Evolutionary conservation across 179 eudicot genomes (phyloP).

Genomic region (Camellia oleifera): DNA sequence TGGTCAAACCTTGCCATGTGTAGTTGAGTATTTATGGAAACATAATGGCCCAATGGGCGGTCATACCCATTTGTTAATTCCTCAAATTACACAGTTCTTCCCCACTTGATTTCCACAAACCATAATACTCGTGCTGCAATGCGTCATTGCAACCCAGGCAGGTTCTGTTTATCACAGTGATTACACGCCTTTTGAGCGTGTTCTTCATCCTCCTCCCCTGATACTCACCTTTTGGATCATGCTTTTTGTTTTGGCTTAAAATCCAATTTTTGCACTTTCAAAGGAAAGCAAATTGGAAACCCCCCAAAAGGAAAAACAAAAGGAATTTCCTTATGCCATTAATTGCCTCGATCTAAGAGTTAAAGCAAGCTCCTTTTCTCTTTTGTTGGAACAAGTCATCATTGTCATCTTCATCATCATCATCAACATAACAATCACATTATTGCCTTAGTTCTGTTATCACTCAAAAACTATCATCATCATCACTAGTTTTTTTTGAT

Average conservation of each 20-base stretch:
- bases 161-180: no score
- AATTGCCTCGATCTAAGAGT: constrained; percentile 33
- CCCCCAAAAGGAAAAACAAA: constrained; percentile 20
- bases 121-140: background rate
- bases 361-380: constrained; percentile 45
- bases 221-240: constrained; percentile 11
- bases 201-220: constrained; percentile 12
- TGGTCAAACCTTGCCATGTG: background rate
- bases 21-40: constrained; percentile 3
- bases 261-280: constrained; percentile 24
- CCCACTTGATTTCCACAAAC: background rate
- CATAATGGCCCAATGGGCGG: background rate
- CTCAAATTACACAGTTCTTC: background rate
- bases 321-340: constrained; percentile 18
- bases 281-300: constrained; percentile 25
- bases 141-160: background rate
- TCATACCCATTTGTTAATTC: background rate
- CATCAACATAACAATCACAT: constrained; percentile 13
- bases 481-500: background rate
- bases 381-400: constrained; percentile 25
- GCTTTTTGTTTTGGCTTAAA: constrained; percentile 20
- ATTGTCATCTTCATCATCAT: constrained; percentile 21
- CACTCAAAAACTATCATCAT: background rate
- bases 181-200: background rate
- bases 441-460: constrained; percentile 9